Percentiles rank a stretch among this genome's conserved stretches.
These are phyloP conservation scores for Cystofilobasidium macerans DNA, from an alignment of 768 basidiomycete species.

Conservation along the genomic window DNA sequence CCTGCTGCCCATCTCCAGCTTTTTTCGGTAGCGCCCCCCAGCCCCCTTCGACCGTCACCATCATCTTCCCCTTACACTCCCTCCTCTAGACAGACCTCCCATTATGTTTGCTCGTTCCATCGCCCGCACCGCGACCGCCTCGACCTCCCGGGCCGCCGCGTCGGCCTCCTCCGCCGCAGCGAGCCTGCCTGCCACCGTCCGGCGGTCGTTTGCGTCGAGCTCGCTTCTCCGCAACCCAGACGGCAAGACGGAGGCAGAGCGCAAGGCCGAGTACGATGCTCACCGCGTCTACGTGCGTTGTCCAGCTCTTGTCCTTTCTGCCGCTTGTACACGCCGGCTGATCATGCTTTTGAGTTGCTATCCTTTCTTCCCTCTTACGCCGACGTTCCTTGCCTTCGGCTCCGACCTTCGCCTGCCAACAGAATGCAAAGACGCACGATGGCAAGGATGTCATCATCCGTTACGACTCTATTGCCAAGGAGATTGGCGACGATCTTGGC, in stretches of 20 bases:
- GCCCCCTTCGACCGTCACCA: too few relatives aligned
- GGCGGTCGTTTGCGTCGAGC: too few relatives aligned
- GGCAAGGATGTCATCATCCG: constrained; percentile 1
- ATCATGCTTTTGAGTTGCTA: neutral
- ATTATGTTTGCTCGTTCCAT: too few relatives aligned
- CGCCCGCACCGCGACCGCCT: too few relatives aligned
- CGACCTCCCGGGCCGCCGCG: too few relatives aligned
- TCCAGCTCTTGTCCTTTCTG: neutral
- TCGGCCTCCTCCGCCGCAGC: too few relatives aligned
- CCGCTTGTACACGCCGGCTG: neutral
- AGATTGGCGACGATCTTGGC: constrained; percentile 2
- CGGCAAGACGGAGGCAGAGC: neutral
- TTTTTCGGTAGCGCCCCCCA: too few relatives aligned
- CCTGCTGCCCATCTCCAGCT: too few relatives aligned
- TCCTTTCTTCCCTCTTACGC: too few relatives aligned
- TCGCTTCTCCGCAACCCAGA: neutral
- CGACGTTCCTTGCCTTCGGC: neutral
- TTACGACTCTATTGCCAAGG: neutral
- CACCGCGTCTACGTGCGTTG: neutral
- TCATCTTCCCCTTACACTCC: too few relatives aligned
- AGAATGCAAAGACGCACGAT: neutral
- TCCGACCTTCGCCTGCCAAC: neutral
- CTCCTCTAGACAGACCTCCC: too few relatives aligned
- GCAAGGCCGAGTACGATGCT: constrained; percentile 7
- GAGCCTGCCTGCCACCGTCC: too few relatives aligned